Evolutionary conservation across 768 basidiomycete species (phyloP), one percentile per base, ranked within the genome.

Genomic region (Galerina sulciceps): DNA sequence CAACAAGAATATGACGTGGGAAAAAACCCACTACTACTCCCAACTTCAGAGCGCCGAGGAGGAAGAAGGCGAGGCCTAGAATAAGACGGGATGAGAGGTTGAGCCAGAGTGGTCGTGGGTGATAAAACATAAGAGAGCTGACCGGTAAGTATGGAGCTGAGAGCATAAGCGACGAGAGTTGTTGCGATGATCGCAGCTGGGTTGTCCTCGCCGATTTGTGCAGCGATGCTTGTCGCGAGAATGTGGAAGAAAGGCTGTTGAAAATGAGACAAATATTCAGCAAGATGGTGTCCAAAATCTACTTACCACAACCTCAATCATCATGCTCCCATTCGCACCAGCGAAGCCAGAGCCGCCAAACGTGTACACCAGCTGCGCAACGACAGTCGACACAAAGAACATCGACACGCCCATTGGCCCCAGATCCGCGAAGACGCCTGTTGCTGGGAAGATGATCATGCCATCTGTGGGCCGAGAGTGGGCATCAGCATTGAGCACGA

Each of bases 251-350:
- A 98, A 1, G 96, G 96, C 91, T 94, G 54, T 17, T n/a, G 20
- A 56, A 38, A 20, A 48, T 5, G 37, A 36, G 45, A 40, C 41
- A 57, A 45, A 20, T 26, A 44, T 45, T 8, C 10, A 20, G 44
- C 38, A 53, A 35, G 26, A 18, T 20, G 9, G 46, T 43, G 17
- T 43, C 46, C 53, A 41, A 36, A 36, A 60, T 47, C 22, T 49
- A 83, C 89, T 43, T 70, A 94, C 91, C 64, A 98, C 95, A 10
- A 96, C 93, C 75, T 99, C 96, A 60, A 99, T 98, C 94, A 98
- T 97, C 94, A 96, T 94, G 62, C 91, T 94, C 6, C 92, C 93
- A 73, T 94, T 95, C 1, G 90, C 94, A 49, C 92, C 93, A 9
- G 87, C 87, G 71, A 99, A 97, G 20, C 87, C 88, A 64, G 91